Evolutionary conservation across 208 protist species (phyloP), one percentile per base, ranked within the genome.

Genomic region (Acanthamoeba culbertsoni): DNA sequence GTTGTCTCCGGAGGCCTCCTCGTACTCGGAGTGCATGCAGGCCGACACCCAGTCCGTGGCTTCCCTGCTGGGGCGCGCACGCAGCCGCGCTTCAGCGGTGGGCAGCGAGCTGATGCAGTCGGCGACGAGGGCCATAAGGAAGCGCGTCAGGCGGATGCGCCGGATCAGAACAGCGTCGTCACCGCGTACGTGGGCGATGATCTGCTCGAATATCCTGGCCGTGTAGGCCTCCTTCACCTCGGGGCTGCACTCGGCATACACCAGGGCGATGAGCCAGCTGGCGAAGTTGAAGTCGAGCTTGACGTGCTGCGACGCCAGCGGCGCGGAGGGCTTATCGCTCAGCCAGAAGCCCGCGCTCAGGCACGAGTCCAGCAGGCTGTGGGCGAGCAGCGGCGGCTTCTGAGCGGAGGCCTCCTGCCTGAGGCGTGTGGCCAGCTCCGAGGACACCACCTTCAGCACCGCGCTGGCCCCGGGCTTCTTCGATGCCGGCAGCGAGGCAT

Each of bases 171-270:
- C 28, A 1, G 82, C 43, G 2, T 6, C 48, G 4, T 62, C 33
- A 20, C 18, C 20, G n/a, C 65, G 26, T 5, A 90, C 5, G 82
- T 68, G 23, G 51, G 26, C 43, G 3, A 31, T 23, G 16, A 90
- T 23, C 10, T 43, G 35, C 26, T 90, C 82, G 57, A 90, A 90
- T 40, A 90, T 10, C 82, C 43, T 2, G 6, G 82, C 20, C 33
- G 82, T 90, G 82, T 71, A 90, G 37, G 59, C 28, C 82, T 90
- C 82, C 51, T 90, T 90, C n/a, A 90, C 51, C 20, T 23, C 65
- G 0, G 82, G 23, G 5, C 14, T 40, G 51, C 82, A 90, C 10
- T 90, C 28, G 6, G 37, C 57, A 43, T 90, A 90, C 35, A 90
- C 82, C 33, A 90, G 23, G 23, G 53, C 37, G n/a, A 90, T 65